Base-by-base conservation (phyloP, 2,329 filamentous ascomycete species). In the Ascochyta rabiei region DNA sequence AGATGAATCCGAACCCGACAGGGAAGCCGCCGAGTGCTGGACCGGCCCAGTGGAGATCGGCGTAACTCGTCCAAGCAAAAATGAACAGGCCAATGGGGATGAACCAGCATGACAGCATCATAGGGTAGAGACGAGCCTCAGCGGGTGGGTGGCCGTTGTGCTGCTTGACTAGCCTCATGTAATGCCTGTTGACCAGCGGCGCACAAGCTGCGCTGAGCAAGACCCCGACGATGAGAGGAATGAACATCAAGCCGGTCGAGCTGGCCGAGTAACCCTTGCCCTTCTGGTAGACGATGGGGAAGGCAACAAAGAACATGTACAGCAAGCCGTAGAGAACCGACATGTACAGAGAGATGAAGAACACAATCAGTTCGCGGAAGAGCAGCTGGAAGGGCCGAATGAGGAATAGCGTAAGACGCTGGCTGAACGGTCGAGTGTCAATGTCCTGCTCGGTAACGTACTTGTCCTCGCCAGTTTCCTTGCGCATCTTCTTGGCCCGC, bases 291-390 rank as follows among this genome's bases (percentile, higher is more conserved):
- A 96, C 80, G 61, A 86, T 80, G 0, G 82, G 82, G 57, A 71
- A 80, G 15, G 86, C 86, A 47, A 87, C 79, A 39, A 77, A 89
- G 78, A 68, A 68, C 87, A 90, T 89, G 80, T 90, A 90, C 15
- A 89, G 77, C 4, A 90, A 77, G 9, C 87, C 87, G 73, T 90
- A 91, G 12, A 93, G 81, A 1, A 95, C 89, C 2, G 86, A 88
- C 90, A 95, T 96, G 80, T 96, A 96, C 1, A 96, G 62, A 0
- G 87, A 86, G 66, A 96, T 88, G 67, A 95, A 85, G 62, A 96
- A 84, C 43, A 96, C 90, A 67, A 96, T 96, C 34, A 89, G 85
- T 74, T 96, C 91, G 57, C 83, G 78, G 74, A 95, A 93, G 30
- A 96, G 84, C 2, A 96, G 85, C 78, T 95, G 90, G 78, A 96